Percentiles rank a stretch among this genome's conserved stretches.
These are phyloP conservation scores for Aspergillus texensis DNA, from an alignment of 2,329 filamentous ascomycete species.

Conservation along the genomic window DNA sequence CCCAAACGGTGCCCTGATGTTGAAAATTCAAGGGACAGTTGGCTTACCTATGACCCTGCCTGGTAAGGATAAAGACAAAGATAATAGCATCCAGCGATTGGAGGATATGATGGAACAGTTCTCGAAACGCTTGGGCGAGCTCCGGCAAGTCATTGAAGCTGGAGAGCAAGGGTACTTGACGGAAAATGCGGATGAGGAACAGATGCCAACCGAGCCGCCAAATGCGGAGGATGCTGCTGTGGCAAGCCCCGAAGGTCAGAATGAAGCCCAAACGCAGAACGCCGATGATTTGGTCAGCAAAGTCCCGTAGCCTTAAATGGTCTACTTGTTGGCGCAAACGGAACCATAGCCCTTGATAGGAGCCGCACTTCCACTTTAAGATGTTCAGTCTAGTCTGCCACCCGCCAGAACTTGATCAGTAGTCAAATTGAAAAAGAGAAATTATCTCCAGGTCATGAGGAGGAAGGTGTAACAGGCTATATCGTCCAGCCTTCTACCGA, in stretches of 20 bases:
- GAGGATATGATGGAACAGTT: slow-evolving; percentile 53
- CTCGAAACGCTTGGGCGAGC: slow-evolving; percentile 46
- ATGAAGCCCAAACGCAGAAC: neutral
- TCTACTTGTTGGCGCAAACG: neutral
- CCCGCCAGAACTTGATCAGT: neutral
- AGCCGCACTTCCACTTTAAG: neutral
- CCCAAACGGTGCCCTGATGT: slow-evolving; percentile 48
- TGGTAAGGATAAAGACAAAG: slow-evolving; percentile 27
- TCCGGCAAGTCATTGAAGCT: slow-evolving; percentile 46
- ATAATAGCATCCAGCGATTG: slow-evolving; percentile 34
- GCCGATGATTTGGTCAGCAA: neutral
- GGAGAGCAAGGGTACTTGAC: slow-evolving; percentile 20
- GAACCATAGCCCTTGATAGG: too few relatives aligned
- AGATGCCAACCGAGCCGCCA: neutral
- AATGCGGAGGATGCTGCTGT: neutral
- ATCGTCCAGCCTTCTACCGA: neutral
- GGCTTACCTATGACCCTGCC: slow-evolving; percentile 29
- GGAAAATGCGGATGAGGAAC: neutral
- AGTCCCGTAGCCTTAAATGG: neutral
- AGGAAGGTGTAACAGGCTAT: neutral
- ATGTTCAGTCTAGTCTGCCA: neutral
- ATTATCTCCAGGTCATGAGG: neutral
- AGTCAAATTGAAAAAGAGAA: neutral
- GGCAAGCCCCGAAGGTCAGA: neutral
- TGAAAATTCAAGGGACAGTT: slow-evolving; percentile 47